A percentile compares a stretch with the other conserved stretches of the same genome.
phyloP scores from a whole-genome alignment of 2,329 filamentous ascomycete genomes.

The Alternaria sp. region DNA sequence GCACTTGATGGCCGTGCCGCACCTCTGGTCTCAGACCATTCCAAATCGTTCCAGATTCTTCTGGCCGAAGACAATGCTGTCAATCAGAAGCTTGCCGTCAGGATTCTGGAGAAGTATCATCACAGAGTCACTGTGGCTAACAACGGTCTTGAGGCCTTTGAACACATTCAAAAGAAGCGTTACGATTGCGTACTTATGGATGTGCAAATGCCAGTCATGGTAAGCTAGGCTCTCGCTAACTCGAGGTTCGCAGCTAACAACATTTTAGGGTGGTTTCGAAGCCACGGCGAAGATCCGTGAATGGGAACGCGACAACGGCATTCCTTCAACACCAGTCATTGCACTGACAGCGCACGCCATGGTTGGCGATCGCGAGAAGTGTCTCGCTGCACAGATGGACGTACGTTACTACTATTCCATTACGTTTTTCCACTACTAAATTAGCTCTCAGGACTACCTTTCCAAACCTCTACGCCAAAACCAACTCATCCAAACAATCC shows the following conservation, averaged over 20 bases:
- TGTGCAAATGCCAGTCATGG: conserved; percentile 99
- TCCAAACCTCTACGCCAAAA: conserved; percentile 97
- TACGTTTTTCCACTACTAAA: conserved; percentile 21
- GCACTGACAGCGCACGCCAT: conserved; percentile 97
- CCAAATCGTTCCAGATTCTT: conserved; percentile 93
- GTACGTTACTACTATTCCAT: conserved; percentile 33
- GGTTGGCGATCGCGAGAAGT: conserved; percentile 97
- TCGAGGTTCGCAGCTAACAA: conserved; percentile 48
- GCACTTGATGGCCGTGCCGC: conserved; percentile 93
- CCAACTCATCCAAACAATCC: conserved; percentile 95
- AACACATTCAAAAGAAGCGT: conserved; percentile 88
- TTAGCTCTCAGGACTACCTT: conserved; percentile 74
- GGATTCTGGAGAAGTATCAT: conserved; percentile 97
- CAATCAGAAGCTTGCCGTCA: conserved; percentile 94
- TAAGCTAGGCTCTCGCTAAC: conserved; percentile 54
- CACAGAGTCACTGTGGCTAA: conserved; percentile 91
- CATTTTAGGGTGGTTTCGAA: conserved; percentile 84
- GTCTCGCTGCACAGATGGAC: conserved; percentile 98
- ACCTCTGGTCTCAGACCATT: conserved; percentile 90
- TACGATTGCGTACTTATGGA: conserved; percentile 99
- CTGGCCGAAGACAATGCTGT: conserved; percentile 97
- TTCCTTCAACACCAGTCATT: conserved; percentile 91
- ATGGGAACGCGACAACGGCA: conserved; percentile 83
- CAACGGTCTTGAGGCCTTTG: conserved; percentile 92
- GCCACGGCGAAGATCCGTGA: conserved; percentile 96